Percentiles rank a stretch among this genome's conserved stretches.
Conservation (phyloP, 208 protist species). For the Balamuthia mandrillaris region DNA sequence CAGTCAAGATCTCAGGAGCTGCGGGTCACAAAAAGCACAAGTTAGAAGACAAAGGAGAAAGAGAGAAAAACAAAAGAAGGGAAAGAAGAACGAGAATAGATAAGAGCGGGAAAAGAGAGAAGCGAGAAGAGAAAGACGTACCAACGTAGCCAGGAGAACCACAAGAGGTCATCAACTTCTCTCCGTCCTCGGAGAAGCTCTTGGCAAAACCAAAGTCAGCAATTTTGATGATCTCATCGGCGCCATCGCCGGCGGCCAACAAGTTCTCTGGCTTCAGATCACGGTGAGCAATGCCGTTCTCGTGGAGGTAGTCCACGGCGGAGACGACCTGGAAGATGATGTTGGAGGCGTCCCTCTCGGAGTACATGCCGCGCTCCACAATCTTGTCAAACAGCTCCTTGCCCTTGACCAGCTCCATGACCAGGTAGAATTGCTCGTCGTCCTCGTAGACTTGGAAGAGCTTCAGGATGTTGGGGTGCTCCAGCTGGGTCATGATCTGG, state of each 20-base stretch:
- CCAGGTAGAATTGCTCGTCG: conserved; percentile 1
- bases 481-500: conserved; percentile 91
- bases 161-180: conserved; percentile 60
- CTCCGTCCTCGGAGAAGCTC: neutral
- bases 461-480: conserved; percentile 89
- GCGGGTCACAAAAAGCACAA: neutral
- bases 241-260: neutral
- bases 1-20: conserved; percentile 62
- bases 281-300: conserved; percentile 57
- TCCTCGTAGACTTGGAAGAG: conserved; percentile 94
- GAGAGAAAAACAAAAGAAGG: neutral
- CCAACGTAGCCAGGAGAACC: conserved; percentile 70
- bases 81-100: neutral
- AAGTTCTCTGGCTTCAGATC: conserved; percentile 58
- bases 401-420: conserved; percentile 49
- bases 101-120: neutral
- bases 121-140: neutral
- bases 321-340: conserved; percentile 54
- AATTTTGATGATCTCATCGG: neutral
- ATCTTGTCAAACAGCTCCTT: conserved; percentile 72
- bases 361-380: conserved; percentile 63
- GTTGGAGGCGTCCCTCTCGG: conserved; percentile 59
- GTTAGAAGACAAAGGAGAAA: neutral
- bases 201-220: conserved; percentile 40
- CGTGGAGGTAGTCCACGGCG: conserved; percentile 61